Conservation (phyloP, 2,329 filamentous ascomycete species). For the Diaporthe sp. region DNA sequence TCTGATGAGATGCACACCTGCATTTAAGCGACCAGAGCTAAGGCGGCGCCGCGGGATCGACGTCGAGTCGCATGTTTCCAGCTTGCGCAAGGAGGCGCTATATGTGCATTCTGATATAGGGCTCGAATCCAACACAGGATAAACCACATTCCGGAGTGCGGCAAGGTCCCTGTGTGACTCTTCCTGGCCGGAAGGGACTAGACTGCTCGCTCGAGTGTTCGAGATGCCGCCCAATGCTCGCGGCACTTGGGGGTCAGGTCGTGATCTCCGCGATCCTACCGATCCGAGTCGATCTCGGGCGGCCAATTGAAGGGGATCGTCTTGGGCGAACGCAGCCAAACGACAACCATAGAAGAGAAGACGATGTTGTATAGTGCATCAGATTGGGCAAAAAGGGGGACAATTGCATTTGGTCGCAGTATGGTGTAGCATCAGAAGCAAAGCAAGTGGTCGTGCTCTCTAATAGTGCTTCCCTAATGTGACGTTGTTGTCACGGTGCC, state of each 20-base stretch:
- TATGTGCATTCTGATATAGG: constrained; percentile 20
- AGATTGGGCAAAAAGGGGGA: neutral
- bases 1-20: constrained; percentile 23
- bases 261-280: constrained; percentile 29
- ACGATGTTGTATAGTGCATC: neutral
- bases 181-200: neutral
- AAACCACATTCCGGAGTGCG: constrained; percentile 6
- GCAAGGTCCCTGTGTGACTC: neutral
- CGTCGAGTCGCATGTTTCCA: constrained; percentile 44
- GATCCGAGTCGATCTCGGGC: constrained; percentile 28
- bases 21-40: constrained; percentile 45
- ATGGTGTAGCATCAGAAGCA: neutral
- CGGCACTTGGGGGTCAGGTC: constrained; percentile 9
- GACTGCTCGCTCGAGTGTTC: neutral
- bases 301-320: constrained; percentile 17
- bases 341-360: neutral
- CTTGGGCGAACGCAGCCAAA: neutral
- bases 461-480: neutral
- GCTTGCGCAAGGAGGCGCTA: constrained; percentile 36
- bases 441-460: neutral
- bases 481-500: neutral
- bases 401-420: neutral
- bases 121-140: constrained; percentile 2
- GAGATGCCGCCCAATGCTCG: neutral
- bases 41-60: constrained; percentile 47